Base-by-base conservation (phyloP, 176 grass and related monocot genomes). In the Cenchrus fungigraminus region DNA sequence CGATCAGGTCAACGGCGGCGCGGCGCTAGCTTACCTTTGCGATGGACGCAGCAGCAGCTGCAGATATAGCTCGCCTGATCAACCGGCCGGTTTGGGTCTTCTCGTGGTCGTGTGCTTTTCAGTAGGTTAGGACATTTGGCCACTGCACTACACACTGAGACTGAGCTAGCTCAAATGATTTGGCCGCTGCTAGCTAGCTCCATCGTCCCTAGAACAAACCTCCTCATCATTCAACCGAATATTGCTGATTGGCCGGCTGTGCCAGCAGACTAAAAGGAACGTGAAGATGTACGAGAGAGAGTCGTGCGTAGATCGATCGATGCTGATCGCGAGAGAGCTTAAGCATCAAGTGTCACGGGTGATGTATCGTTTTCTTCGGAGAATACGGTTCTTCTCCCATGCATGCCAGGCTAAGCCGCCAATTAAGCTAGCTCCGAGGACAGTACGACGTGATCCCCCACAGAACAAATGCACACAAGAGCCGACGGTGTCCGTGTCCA, bases 341-440 rank as follows among this genome's bases (percentile, higher is more conserved):
- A 22, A 44, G 12, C 25, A 13, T 40, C 11, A 76, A 88, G 74
- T 83, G 74, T 65, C 74, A 78, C 74, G 9, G 65, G 22, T 83
- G 46, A n/a, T 65, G 11, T 7, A 58, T 88, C 81, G 3, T 84
- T 84, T 88, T 88, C 81, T 9, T 16, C 12, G 12, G 17, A 73
- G 87, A 78, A 88, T 73, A 79, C 20, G 73, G 65, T 46, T 46
- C 45, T 88, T 78, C 80, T 71, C 53, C 56, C 42, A 20, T 15
- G 29, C 60, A 4, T 59, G 59, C 40, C 17, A 65, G 71, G 22
- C 54, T 69, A 72, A 40, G 4, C 37, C 37, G 37, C 37, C 37
- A 40, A 40, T 40, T 40, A 40, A 28, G 20, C 10, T 56, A 68
- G 31, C 31, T 32, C 1, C 67, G 9, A 62, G 59, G 59, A 28